Percentiles rank a stretch among this genome's conserved stretches.
phyloP scores from a whole-genome alignment of 2,329 filamentous ascomycete species.

The Zymoseptoria crescenta region DNA sequence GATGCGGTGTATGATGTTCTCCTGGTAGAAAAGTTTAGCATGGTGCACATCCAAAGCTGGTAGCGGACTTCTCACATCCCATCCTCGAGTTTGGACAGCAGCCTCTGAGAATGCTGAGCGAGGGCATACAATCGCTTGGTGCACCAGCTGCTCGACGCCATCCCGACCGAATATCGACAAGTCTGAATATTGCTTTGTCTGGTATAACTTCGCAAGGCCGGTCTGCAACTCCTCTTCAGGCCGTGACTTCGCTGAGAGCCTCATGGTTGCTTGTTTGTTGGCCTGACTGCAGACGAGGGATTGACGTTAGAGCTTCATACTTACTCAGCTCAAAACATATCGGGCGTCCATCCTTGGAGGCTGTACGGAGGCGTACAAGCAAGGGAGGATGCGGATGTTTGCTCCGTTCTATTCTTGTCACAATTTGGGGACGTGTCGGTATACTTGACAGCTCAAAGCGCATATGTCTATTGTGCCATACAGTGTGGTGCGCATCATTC shows the following conservation, averaged over 20 bases:
- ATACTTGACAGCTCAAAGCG: too few relatives aligned
- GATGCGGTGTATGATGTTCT: slow-evolving; percentile 18
- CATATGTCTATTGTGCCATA: too few relatives aligned
- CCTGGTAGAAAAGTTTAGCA: slow-evolving; percentile 9
- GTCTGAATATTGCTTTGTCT: slow-evolving; percentile 18
- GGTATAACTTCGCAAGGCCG: slow-evolving; percentile 15
- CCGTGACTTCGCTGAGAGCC: slow-evolving; percentile 12
- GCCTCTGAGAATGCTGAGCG: slow-evolving; percentile 15
- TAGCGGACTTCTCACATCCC: slow-evolving; percentile 10
- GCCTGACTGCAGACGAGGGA: too few relatives aligned
- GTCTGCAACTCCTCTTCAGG: slow-evolving; percentile 12
- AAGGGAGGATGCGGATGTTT: not conserved
- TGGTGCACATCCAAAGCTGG: not conserved
- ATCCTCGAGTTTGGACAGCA: slow-evolving; percentile 13
- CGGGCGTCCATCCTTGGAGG: too few relatives aligned
- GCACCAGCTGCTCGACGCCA: slow-evolving; percentile 13
- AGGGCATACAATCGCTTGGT: slow-evolving; percentile 21
- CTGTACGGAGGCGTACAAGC: not conserved
- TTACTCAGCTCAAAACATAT: too few relatives aligned
- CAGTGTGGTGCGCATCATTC: too few relatives aligned
- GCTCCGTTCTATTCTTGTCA: not conserved
- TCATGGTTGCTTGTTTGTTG: not conserved
- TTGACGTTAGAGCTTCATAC: too few relatives aligned
- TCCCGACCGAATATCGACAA: slow-evolving; percentile 13
- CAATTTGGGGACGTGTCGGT: too few relatives aligned